A percentile compares a stretch with the other conserved stretches of the same genome.
phyloP scores from a whole-genome alignment of 495 filamentous ascomycete genomes.

The Xylaria nigripes region DNA sequence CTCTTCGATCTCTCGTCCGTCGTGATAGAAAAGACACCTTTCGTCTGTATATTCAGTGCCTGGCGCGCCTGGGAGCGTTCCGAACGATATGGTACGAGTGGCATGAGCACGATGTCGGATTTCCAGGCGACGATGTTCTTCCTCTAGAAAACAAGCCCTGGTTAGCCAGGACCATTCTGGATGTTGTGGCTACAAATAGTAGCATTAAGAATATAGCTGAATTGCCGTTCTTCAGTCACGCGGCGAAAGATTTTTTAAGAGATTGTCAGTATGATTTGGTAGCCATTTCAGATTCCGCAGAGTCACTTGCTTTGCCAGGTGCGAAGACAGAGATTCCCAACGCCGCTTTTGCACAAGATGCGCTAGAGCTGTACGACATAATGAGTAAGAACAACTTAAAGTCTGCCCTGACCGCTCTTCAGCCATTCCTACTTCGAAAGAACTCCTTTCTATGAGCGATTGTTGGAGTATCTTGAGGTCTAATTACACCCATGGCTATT shows the following conservation, averaged over 20 bases:
- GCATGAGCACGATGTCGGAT: background rate
- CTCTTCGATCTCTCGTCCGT: constrained; percentile 1
- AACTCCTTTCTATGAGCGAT: too few relatives aligned
- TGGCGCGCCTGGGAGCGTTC: constrained; percentile 22
- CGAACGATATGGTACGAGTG: constrained; percentile 22
- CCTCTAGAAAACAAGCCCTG: too few relatives aligned
- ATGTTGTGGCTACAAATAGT: constrained; percentile 2
- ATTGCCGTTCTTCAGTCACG: constrained; percentile 1
- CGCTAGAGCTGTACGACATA: constrained; percentile 1
- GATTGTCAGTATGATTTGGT: constrained; percentile 18
- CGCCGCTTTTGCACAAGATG: background rate
- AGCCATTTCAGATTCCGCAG: constrained; percentile 9
- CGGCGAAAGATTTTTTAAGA: background rate
- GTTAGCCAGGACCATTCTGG: constrained; percentile 7
- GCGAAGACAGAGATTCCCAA: background rate
- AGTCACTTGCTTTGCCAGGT: background rate
- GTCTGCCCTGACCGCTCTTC: constrained; percentile 12
- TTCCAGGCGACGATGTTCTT: background rate
- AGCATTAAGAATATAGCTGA: background rate
- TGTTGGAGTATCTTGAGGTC: too few relatives aligned
- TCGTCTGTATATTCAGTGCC: constrained; percentile 11
- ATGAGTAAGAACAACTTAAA: constrained; percentile 5
- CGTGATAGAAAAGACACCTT: background rate
- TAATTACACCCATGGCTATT: too few relatives aligned
- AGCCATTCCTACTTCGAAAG: constrained; percentile 1